Evolutionary conservation across 768 basidiomycete genomes (phyloP).

Genomic region (Rhodosporidiobolus sp.): DNA sequence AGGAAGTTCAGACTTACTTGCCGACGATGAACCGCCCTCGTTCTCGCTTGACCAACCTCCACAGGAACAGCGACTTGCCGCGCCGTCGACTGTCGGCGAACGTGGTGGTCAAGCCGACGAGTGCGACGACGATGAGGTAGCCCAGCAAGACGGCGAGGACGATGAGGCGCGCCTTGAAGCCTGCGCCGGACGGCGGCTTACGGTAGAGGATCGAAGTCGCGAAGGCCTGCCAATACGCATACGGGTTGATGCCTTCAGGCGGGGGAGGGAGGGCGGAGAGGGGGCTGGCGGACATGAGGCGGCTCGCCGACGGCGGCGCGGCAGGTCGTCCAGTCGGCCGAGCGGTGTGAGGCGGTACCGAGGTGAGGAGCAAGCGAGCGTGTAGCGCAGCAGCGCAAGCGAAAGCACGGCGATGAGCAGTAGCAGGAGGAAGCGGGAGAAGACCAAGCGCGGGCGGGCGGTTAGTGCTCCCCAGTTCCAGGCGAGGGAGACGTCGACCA

Average conservation of each 20-base stretch:
- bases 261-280: no score
- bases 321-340: no score
- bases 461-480: no score
- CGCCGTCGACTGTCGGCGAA: neutral
- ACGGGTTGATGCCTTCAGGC: neutral
- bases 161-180: neutral
- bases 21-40: conserved; percentile 9
- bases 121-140: neutral
- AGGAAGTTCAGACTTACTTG: neutral
- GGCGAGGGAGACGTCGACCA: no score
- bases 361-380: no score
- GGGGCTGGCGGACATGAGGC: no score
- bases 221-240: neutral
- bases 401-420: no score
- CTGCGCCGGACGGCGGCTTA: rapidly evolving
- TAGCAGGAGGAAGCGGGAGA: no score
- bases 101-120: neutral
- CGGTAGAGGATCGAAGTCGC: neutral
- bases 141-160: neutral
- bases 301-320: no score
- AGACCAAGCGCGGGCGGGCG: no score
- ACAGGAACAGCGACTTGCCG: neutral
- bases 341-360: no score
- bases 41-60: neutral
- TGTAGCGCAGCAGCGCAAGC: no score